Evolutionary conservation across 805 yeast genomes (phyloP), one percentile per base, ranked within the genome.

Genomic region (Starmerella floris): DNA sequence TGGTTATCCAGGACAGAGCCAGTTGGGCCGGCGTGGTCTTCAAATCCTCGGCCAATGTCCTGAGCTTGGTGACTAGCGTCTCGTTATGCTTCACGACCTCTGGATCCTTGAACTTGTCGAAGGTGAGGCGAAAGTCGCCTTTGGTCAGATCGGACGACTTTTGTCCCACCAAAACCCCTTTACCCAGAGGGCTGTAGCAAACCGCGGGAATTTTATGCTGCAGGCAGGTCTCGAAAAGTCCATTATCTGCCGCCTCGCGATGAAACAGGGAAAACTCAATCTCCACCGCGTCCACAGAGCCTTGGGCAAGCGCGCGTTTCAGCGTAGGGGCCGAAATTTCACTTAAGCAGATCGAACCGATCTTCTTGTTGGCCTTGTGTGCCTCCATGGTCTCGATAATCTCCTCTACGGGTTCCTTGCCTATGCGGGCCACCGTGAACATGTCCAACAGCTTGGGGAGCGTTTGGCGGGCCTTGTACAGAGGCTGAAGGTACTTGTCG

Each of bases 131-230:
- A 41, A 75, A 44, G 54, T 80, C 88, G 34, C 72, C 77, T 34
- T 64, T 64, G 13, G 76, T 72, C 30, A 79, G 54, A 42, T 73
- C 77, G 0, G 59, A 53, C 19, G 61, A 52, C 5, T 69, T 60
- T 27, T 55, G 48, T 43, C 91, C 94, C 3, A 88, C 77, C 42
- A 85, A 67, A 46, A 78, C 64, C 1, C 95, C 95, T 54, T 82
- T 70, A 9, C 85, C 79, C 42, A 85, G 66, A 25, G 95, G 95
- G 25, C 94, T 79, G 61, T 85, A 85, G 22, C 85, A 82, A 44
- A 83, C 66, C 25, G 83, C 65, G 13, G 91, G 79, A 43, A 85
- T 71, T 15, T 66, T 66, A 27, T 68, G 60, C 47, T 77, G 74
- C 19, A 72, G 68, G 49, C 79, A 73, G 4, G 71, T 68, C 3